Evolutionary conservation across 2,329 filamentous ascomycete genomes (phyloP).

Genomic region (Keithomyces neogunnii): DNA sequence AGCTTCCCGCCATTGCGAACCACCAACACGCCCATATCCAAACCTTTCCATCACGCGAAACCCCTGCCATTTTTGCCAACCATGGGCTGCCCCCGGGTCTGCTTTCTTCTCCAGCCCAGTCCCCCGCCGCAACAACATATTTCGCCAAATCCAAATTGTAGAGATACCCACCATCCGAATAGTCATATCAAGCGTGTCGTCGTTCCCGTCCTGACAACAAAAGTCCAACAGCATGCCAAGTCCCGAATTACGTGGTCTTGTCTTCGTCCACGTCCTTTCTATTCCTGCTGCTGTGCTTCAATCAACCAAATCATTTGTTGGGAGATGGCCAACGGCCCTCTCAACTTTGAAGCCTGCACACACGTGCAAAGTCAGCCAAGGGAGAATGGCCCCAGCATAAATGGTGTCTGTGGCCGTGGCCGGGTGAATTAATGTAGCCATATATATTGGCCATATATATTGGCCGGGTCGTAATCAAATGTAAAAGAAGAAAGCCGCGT

Average conservation of each 20-base stretch:
- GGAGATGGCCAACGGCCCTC: neutral
- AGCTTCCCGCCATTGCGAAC: too few species aligned
- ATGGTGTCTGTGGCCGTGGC: neutral
- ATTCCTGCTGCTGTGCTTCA: neutral
- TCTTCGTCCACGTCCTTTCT: neutral
- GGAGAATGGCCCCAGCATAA: neutral
- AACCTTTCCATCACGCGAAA: neutral
- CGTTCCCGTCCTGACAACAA: neutral
- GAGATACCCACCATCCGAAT: neutral
- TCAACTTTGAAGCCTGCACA: neutral
- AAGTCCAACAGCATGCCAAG: neutral
- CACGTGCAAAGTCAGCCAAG: neutral
- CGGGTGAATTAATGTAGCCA: neutral
- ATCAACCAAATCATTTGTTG: neutral
- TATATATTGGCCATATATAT: neutral
- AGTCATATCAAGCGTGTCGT: slow-evolving; percentile 6
- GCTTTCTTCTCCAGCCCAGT: neutral
- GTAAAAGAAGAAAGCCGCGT: neutral
- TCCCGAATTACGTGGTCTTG: neutral
- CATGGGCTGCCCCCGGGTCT: too few species aligned
- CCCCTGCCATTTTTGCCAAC: neutral
- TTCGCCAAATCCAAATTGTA: neutral
- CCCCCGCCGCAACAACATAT: neutral
- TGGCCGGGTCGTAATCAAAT: neutral
- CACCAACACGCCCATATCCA: neutral